Evolutionary conservation across 2,329 filamentous ascomycete species (phyloP).

Genomic region (Diplodia intermedia): DNA sequence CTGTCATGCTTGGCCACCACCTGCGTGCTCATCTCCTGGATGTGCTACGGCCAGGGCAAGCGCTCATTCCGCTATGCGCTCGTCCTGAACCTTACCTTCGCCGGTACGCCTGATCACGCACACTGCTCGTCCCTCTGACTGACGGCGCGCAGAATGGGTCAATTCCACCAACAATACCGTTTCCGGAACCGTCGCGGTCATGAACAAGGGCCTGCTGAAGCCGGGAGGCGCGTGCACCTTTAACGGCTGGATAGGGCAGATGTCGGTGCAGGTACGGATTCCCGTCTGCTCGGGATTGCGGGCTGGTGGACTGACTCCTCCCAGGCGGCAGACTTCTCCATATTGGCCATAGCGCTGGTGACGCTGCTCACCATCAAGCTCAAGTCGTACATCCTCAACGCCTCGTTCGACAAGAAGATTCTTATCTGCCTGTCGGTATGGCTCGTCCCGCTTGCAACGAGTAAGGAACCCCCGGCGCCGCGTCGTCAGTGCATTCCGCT

Average conservation of each 20-base stretch:
- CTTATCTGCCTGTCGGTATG: constrained; percentile 51
- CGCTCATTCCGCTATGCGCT: constrained; percentile 40
- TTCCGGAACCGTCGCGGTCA: constrained; percentile 50
- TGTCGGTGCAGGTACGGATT: constrained; percentile 53
- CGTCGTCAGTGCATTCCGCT: constrained; percentile 1
- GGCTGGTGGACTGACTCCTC: constrained; percentile 9
- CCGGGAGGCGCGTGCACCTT: constrained; percentile 48
- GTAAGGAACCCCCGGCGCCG: constrained; percentile 34
- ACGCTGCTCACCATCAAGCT: constrained; percentile 52
- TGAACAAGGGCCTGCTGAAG: constrained; percentile 38
- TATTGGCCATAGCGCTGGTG: constrained; percentile 55
- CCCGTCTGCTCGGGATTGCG: neutral
- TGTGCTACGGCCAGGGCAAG: constrained; percentile 36
- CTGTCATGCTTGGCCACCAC: constrained; percentile 37
- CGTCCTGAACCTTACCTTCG: constrained; percentile 40
- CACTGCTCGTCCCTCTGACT: neutral
- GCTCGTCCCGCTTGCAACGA: constrained; percentile 51
- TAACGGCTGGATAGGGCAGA: constrained; percentile 56
- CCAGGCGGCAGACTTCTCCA: constrained; percentile 48
- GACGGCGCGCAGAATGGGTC: constrained; percentile 49
- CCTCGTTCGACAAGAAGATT: constrained; percentile 41
- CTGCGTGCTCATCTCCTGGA: constrained; percentile 37
- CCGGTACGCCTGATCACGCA: constrained; percentile 34
- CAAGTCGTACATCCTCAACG: constrained; percentile 45
- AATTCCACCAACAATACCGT: constrained; percentile 54